Base-by-base conservation (phyloP, 2,329 filamentous ascomycete species). In the Microsporum audouinii region DNA sequence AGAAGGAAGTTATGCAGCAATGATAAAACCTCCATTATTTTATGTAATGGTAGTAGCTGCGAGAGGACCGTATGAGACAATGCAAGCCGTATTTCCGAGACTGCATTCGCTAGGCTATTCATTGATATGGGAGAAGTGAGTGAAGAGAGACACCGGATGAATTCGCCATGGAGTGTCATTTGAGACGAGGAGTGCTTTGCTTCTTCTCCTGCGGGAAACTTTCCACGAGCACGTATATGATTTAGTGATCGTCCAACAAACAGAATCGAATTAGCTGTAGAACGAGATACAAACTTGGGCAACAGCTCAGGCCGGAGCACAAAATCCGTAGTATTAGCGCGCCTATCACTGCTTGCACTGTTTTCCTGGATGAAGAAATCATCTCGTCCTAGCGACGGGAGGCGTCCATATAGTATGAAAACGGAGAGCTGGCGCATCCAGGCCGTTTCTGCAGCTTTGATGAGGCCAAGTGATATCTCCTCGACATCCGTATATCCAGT, bases 181-280 rank as follows among this genome's bases (percentile, higher is more conserved):
- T 94, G 88, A 0, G 82, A 80, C 0, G 87, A 83, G 1, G 68
- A 65, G 65, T 65, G 60, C 49, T 72, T 59, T 23, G 73, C 70
- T 43, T 69, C 66, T 51, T 68, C 66, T 1, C 67, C 66, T 36
- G 63, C 71, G 60, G 66, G 76, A 63, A 68, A 67, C 34, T 73
- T 74, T 7, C 73, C 72, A 57, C 76, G 74, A 10, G 82, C 80
- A 57, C 88, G 82, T 60, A 96, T 87, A 66, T 95, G 89, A 67
- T 95, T 90, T 55, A 97, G 78, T 0, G 91, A 95, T 65, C 88
- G 88, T 8, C 94, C 94, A 64, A 96, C 87, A 69, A 96, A 96
- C 3, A 96, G 77, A 71, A 97, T 89, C 0, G 91, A 96, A 2
- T 83, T 80, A 5, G 89, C 90, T 1, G 89, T 88, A 3, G 85